Conservation (phyloP, 139 green algal genomes). For the Tetradesmus obliquus region DNA sequence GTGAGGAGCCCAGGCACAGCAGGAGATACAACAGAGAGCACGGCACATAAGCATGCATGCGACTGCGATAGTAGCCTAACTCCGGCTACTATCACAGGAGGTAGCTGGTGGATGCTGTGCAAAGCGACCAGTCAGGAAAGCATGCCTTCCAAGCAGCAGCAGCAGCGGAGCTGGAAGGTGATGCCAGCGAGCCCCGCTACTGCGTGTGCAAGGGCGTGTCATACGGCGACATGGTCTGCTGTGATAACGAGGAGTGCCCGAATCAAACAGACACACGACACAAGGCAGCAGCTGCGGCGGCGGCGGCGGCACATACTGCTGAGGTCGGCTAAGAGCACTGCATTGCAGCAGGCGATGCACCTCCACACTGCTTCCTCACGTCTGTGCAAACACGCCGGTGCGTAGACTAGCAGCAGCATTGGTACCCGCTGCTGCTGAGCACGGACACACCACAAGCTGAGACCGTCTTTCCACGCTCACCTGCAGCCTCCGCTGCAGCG, state of each 20-base stretch:
- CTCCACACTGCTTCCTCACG: neutral
- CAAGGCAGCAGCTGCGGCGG: no score
- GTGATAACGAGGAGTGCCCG: conserved; percentile 89
- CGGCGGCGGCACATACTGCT: no score
- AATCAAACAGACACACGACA: no score
- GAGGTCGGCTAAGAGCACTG: neutral
- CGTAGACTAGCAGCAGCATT: no score
- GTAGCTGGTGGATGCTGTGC: no score
- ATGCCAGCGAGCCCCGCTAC: conserved; percentile 80
- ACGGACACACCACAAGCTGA: neutral
- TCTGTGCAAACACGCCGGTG: no score
- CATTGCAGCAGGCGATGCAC: neutral
- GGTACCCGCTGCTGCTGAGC: no score
- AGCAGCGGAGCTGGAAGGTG: neutral
- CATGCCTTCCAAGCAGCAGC: neutral
- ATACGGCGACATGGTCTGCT: conserved; percentile 87
- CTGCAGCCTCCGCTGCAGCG: conserved; percentile 1
- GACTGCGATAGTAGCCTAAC: no score
- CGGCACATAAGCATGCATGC: no score
- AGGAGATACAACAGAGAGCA: neutral
- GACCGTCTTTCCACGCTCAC: no score
- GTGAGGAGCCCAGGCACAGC: neutral
- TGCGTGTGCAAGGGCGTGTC: conserved; percentile 86
- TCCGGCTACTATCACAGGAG: no score
- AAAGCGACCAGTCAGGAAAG: no score